These are phyloP conservation scores for Allium fistulosum DNA, from an alignment of 106 monocot species.

Conservation along the genomic window DNA sequence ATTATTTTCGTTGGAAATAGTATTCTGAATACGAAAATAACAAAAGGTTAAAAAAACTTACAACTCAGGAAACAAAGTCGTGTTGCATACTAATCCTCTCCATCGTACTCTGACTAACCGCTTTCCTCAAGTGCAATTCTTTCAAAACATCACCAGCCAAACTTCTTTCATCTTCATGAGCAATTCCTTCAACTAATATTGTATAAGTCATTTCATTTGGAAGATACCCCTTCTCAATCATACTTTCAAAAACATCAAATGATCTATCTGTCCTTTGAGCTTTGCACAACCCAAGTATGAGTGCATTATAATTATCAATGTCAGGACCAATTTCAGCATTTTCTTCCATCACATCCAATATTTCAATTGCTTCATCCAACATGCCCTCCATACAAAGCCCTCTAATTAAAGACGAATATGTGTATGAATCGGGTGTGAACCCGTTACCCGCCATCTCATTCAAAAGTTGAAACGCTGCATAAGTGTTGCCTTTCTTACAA, in stretches of 20 bases:
- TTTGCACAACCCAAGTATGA: slow-evolving; percentile 82
- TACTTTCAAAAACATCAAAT: slow-evolving; percentile 48
- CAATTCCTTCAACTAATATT: slow-evolving; percentile 76
- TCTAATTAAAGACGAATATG: slow-evolving; percentile 60
- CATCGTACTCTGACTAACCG: slow-evolving; percentile 39
- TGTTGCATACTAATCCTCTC: slow-evolving; percentile 88
- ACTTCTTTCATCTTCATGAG: slow-evolving; percentile 64
- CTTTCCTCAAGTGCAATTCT: slow-evolving; percentile 40
- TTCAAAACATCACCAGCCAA: slow-evolving; percentile 59
- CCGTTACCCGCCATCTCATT: slow-evolving; percentile 59
- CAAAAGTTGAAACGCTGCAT: slow-evolving; percentile 62
- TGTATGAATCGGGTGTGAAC: slow-evolving; percentile 66
- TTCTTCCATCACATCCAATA: slow-evolving; percentile 79
- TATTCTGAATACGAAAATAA: too few species aligned
- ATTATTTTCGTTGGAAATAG: too few species aligned
- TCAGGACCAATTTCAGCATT: slow-evolving; percentile 36
- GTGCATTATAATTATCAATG: slow-evolving; percentile 75
- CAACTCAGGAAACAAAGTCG: slow-evolving; percentile 24
- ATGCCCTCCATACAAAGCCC: slow-evolving; percentile 89
- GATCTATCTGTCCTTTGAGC: slow-evolving; percentile 67
- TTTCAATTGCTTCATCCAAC: slow-evolving; percentile 68
- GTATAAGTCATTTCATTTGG: slow-evolving; percentile 79
- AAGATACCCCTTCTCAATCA: slow-evolving; percentile 61
- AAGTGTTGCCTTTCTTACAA: slow-evolving; percentile 78
- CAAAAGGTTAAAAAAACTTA: too few species aligned